Base-by-base conservation (phyloP, 768 basidiomycete species). In the Psilocybe subaeruginosa region DNA sequence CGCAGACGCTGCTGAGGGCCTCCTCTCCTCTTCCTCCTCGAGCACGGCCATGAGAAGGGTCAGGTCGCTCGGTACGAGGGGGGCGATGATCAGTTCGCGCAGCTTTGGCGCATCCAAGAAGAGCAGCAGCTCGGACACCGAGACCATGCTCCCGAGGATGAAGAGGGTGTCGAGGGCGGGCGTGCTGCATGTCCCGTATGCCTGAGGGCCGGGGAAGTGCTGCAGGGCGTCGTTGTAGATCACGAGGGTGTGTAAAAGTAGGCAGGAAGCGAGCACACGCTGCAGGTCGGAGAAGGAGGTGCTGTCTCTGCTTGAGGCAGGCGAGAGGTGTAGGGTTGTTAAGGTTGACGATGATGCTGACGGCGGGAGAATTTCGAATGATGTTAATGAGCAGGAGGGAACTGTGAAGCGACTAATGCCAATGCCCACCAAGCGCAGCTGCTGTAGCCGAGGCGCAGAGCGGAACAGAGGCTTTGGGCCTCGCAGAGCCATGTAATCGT, bases 81-180 rank as follows among this genome's bases (percentile, higher is more conserved):
- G 66, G 3, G 64, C 64, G 33, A 65, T 61, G 41, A 54, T 41
- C 23, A 67, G 56, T n/a, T 58, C 59, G 37, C 27, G 41, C 29
- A 67, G 53, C 4, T 63, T 61, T 4, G 66, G 66, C 8, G 62
- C 59, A 16, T 56, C 19, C 11, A 67, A 43, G 54, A 59, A 67
- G 11, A 67, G 49, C 8, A 67, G 59, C 4, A 65, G 54, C 47
- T 67, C 61, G 33, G 66, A 67, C 4, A 64, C 59, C 4, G 56
- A 52, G 23, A 65, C 62, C 66, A 67, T 65, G 57, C 65, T 65
- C 3, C 64, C 66, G 9, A 63, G 56, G 29, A 67, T 67, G 46
- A 49, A 45, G 17, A 67, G 56, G 4, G 49, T 48, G 50, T 61
- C 48, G 6, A 67, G 50, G 4, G 53, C 51, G 7, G 56, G 61